Conservation (phyloP, 805 yeast genomes). For the Ogataea trehaloabstinens region DNA sequence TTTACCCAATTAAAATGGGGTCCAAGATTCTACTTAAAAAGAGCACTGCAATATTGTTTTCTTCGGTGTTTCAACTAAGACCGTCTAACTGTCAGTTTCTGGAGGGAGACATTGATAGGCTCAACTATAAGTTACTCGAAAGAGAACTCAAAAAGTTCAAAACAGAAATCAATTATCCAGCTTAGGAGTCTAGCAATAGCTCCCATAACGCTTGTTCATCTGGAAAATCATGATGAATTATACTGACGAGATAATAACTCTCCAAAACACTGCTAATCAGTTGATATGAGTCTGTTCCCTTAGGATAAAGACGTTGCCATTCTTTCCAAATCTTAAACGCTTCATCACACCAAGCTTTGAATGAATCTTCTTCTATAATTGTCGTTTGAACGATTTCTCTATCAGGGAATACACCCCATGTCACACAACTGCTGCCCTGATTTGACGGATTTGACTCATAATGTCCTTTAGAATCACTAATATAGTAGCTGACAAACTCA, state of each 20-base stretch:
- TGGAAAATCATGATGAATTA: constrained; percentile 81
- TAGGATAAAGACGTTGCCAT: constrained; percentile 82
- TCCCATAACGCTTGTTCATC: constrained; percentile 79
- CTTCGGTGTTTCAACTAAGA: constrained; percentile 39
- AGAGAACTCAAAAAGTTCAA: constrained; percentile 40
- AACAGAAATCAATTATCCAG: constrained; percentile 23
- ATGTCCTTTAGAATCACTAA: constrained; percentile 58
- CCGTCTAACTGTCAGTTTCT: constrained; percentile 20
- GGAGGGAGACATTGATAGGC: constrained; percentile 29
- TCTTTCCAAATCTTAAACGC: constrained; percentile 88
- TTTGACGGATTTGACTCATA: constrained; percentile 60
- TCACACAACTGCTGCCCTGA: constrained; percentile 72
- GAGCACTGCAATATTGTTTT: constrained; percentile 47
- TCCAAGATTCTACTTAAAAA: constrained; percentile 51
- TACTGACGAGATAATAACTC: constrained; percentile 72
- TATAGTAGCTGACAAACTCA: constrained; percentile 67
- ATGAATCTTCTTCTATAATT: constrained; percentile 86
- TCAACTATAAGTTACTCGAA: constrained; percentile 26
- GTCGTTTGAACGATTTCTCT: constrained; percentile 90
- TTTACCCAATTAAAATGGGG: constrained; percentile 49
- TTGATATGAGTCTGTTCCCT: constrained; percentile 51
- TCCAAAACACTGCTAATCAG: constrained; percentile 61
- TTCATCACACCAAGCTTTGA: constrained; percentile 95
- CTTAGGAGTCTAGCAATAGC: constrained; percentile 37
- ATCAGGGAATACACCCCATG: constrained; percentile 97